Evolutionary conservation across 2,329 filamentous ascomycete genomes (phyloP), one percentile per base, ranked within the genome.

Genomic region (Xylaria polymorpha): DNA sequence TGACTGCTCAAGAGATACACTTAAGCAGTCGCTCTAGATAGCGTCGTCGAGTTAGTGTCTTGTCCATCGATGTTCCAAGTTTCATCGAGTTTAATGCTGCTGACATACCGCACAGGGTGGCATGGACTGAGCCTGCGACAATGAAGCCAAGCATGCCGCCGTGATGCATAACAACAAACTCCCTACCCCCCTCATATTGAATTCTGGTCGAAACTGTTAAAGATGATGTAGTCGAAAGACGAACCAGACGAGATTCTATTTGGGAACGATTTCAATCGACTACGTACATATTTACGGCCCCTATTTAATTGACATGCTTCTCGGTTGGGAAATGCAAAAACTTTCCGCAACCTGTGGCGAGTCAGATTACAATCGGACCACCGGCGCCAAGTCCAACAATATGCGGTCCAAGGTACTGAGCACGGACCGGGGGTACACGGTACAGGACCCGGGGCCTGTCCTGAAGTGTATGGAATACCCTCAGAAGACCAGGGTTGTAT

Each of bases 21-120:
- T 29, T 51, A 68, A 61, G 57, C 66, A 68, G 61, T 61, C 35
- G 56, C 29, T 65, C 66, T 68, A 46, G 53, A 50, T 50, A 48
- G 48, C 35, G 51, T 55, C 46, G 39, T 63, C 14, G 20, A 59
- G 48, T 68, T 58, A 68, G 61, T 29, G 8, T 55, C 29, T 56
- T 64, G 43, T 29, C 43, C 46, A 25, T 44, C 39, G 20, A 61
- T n/a, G 14, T 44, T 41, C 37, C 10, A 22, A 44, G 48, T 20
- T 37, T 37, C 10, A 4, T 12, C 22, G 3, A 50, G 32, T 68
- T 14, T 39, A 53, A 39, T 61, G 48, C 25, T 39, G n/a, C 25
- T 39, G n/a, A 61, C 66, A 62, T 68, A 68, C 66, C 56, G 66
- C 66, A 29, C 66, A 68, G 4, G 32, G 15, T 58, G 61, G 61